Evolutionary conservation across 768 basidiomycete genomes (phyloP).

Genomic region (Lyophyllum decastes): DNA sequence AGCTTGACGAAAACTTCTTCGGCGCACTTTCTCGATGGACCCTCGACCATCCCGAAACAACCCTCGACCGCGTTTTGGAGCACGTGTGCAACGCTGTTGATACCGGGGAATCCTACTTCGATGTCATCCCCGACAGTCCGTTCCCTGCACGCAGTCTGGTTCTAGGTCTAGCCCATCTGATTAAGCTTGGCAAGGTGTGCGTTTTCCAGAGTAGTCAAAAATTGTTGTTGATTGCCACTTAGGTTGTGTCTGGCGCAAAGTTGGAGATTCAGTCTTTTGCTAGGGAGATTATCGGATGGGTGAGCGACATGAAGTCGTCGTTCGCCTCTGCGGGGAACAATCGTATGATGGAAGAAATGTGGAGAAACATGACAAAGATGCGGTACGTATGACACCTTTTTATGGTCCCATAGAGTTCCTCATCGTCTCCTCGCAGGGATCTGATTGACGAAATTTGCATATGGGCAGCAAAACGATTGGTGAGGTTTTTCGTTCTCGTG

Average conservation of each 20-base stretch:
- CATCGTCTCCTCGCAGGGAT: not conserved
- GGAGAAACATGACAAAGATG: constrained; percentile 13
- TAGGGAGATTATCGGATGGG: constrained; percentile 11
- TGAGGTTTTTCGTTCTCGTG: not conserved
- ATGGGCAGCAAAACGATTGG: constrained; percentile 4
- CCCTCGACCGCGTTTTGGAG: constrained; percentile 5
- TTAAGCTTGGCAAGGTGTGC: no score
- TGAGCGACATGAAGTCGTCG: constrained; percentile 6
- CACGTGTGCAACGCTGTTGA: constrained; percentile 7
- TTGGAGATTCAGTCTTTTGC: constrained; percentile 12
- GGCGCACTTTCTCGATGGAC: constrained; percentile 7
- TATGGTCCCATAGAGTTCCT: not conserved
- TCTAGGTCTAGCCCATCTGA: constrained; percentile 11
- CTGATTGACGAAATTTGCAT: constrained; percentile 6
- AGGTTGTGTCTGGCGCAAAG: constrained; percentile 4
- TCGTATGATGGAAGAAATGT: constrained; percentile 8
- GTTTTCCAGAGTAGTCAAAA: not conserved
- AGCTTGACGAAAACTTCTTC: constrained; percentile 11
- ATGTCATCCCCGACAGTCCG: constrained; percentile 5
- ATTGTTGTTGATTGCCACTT: no score
- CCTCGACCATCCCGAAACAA: constrained; percentile 8
- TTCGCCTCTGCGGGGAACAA: constrained; percentile 4
- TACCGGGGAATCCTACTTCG: not conserved
- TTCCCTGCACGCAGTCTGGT: constrained; percentile 17
- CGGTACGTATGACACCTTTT: constrained; percentile 4